Conservation (phyloP, 768 basidiomycete genomes). For the Vishniacozyma victoriae region DNA sequence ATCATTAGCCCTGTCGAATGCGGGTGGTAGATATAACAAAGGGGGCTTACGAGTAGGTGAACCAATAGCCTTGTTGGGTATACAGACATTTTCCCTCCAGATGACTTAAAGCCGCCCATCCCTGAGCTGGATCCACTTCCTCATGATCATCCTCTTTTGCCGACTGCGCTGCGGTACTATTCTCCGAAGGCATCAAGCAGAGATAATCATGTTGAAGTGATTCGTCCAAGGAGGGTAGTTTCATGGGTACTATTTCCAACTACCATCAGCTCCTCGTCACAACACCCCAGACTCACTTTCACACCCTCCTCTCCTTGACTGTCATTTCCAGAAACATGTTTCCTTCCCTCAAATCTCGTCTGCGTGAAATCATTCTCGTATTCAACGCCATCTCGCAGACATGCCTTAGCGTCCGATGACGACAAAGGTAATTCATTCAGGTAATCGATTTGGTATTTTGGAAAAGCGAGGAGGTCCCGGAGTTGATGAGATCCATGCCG, state of each 20-base stretch:
- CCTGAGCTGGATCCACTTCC: slow-evolving; percentile 26
- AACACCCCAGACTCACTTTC: not conserved
- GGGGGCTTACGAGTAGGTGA: slow-evolving; percentile 78
- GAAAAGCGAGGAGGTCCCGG: slow-evolving; percentile 34
- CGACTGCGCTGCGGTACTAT: slow-evolving; percentile 17
- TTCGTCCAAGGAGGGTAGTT: slow-evolving; percentile 12
- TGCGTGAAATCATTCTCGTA: slow-evolving; percentile 17
- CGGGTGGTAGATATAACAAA: too few relatives aligned
- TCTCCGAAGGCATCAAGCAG: slow-evolving; percentile 34
- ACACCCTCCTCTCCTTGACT: not conserved
- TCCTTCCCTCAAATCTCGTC: too few relatives aligned
- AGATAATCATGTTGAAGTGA: slow-evolving; percentile 25
- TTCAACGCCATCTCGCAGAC: slow-evolving; percentile 9
- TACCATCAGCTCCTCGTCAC: slow-evolving; percentile 3
- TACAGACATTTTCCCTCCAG: slow-evolving; percentile 41
- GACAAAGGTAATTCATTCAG: slow-evolving; percentile 39
- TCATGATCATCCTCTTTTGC: slow-evolving; percentile 12
- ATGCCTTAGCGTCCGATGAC: slow-evolving; percentile 25
- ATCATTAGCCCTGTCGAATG: slow-evolving; percentile 1
- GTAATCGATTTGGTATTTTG: slow-evolving; percentile 42
- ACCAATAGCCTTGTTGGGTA: slow-evolving; percentile 50
- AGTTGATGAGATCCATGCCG: slow-evolving; percentile 30
- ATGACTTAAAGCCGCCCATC: slow-evolving; percentile 35
- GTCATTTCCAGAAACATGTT: too few relatives aligned
- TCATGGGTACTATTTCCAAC: slow-evolving; percentile 29